phyloP scores from a whole-genome alignment of 1,284 basidiomycete genomes.

The Ganoderma leucocontextum region DNA sequence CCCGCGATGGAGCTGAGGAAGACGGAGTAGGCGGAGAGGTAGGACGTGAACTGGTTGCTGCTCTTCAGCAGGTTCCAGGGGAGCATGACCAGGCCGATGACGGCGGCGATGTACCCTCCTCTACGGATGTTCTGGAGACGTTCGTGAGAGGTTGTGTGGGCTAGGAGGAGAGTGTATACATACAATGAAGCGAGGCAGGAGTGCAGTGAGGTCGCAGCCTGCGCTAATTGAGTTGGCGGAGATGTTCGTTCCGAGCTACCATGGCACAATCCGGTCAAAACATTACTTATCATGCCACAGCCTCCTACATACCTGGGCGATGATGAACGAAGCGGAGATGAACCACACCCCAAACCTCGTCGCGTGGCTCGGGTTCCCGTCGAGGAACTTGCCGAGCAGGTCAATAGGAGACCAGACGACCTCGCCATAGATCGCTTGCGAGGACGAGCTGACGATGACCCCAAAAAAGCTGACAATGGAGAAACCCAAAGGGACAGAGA shows the following conservation, averaged over 20 bases:
- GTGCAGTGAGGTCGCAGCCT: conserved; percentile 85
- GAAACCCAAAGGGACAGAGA: conserved; percentile 81
- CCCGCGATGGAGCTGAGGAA: conserved; percentile 85
- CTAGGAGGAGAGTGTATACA: conserved; percentile 32
- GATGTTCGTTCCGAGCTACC: conserved; percentile 69
- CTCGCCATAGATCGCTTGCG: conserved; percentile 79
- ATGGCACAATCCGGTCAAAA: too few relatives aligned
- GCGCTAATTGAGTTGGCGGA: conserved; percentile 88
- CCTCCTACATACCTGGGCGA: conserved; percentile 78
- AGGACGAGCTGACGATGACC: conserved; percentile 84
- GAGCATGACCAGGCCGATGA: conserved; percentile 78
- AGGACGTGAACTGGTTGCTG: conserved; percentile 82
- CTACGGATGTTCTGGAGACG: conserved; percentile 76
- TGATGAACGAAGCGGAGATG: conserved; percentile 78
- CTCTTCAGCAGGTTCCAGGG: conserved; percentile 86
- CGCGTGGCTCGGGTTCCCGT: conserved; percentile 66
- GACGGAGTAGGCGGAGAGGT: conserved; percentile 86
- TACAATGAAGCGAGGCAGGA: conserved; percentile 82
- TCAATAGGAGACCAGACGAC: conserved; percentile 86
- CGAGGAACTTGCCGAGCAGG: conserved; percentile 73
- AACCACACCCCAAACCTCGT: conserved; percentile 81
- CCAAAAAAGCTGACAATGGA: conserved; percentile 84
- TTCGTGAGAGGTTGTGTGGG: neutral
- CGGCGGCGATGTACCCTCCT: conserved; percentile 81
- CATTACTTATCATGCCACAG: too few relatives aligned